These are phyloP conservation scores for Verticillium zaregamsianum DNA, from an alignment of 2,329 filamentous ascomycete species.

Conservation along the genomic window DNA sequence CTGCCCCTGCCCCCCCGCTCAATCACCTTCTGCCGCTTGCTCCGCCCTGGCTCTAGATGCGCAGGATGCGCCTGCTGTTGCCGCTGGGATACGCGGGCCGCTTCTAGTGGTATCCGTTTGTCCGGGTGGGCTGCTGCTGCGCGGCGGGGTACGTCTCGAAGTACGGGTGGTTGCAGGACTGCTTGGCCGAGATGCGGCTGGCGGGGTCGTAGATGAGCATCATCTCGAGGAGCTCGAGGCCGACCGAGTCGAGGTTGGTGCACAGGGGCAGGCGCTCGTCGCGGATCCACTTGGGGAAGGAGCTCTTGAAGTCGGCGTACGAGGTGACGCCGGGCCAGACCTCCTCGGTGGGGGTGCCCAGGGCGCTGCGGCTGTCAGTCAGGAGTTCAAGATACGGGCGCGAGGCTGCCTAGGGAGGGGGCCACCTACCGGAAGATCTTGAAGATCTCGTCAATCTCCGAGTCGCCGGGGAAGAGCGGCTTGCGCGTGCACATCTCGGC, in stretches of 20 bases:
- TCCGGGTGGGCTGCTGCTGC: constrained; percentile 9
- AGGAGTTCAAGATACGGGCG: not conserved
- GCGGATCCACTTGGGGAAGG: constrained; percentile 86
- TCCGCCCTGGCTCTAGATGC: not conserved
- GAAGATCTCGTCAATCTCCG: constrained; percentile 86
- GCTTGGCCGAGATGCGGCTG: constrained; percentile 83
- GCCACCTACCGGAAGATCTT: constrained; percentile 76
- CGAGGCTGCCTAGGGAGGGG: too few relatives aligned
- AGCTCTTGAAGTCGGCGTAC: constrained; percentile 89
- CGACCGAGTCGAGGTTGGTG: constrained; percentile 66
- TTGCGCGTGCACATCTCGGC: constrained; percentile 95
- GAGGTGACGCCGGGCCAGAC: constrained; percentile 91
- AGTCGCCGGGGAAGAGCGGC: constrained; percentile 87
- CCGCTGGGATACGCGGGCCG: constrained; percentile 14
- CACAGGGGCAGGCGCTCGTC: constrained; percentile 64
- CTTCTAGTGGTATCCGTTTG: constrained; percentile 15
- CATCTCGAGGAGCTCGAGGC: constrained; percentile 62
- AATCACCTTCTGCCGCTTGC: not conserved
- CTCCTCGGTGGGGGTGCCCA: constrained; percentile 79
- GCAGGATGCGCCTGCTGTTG: constrained; percentile 12
- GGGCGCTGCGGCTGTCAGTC: constrained; percentile 43
- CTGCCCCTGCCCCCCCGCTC: not conserved
- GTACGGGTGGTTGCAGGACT: constrained; percentile 79
- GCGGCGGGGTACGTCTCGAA: constrained; percentile 47
- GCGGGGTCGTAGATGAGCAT: constrained; percentile 87